These are phyloP conservation scores for Coniochaeta ligniaria DNA, from an alignment of 2,329 filamentous ascomycete species.

Conservation along the genomic window DNA sequence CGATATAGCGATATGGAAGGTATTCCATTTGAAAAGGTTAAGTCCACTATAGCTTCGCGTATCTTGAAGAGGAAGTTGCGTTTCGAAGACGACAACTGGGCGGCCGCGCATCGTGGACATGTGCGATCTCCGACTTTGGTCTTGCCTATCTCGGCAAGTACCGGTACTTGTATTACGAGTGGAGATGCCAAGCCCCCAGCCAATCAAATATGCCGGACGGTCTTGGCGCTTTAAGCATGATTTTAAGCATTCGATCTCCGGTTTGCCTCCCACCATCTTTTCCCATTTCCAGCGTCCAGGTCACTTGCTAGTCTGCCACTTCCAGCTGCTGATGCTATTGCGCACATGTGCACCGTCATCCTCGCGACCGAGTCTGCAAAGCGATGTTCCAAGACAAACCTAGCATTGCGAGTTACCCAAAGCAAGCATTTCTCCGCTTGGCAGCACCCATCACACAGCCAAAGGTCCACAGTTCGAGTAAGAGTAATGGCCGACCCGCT, in stretches of 20 bases:
- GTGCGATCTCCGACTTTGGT: too few species aligned
- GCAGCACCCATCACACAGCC: too few species aligned
- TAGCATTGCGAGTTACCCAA: neutral
- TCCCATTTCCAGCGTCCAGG: neutral
- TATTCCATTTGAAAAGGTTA: neutral
- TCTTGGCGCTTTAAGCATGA: constrained; percentile 1
- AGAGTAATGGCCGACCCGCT: neutral
- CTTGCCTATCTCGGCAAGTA: neutral
- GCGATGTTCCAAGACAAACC: neutral
- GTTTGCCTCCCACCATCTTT: neutral
- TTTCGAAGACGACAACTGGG: neutral
- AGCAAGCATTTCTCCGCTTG: neutral
- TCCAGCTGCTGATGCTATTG: neutral
- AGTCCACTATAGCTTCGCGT: neutral
- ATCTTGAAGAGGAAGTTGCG: neutral
- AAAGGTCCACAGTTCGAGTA: neutral
- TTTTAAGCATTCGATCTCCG: constrained; percentile 1
- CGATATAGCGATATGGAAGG: too few species aligned
- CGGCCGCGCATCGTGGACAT: neutral
- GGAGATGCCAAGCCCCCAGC: neutral
- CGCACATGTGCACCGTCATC: neutral
- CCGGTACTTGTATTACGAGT: neutral
- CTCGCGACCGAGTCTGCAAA: neutral
- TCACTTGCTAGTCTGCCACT: neutral
- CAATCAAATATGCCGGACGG: neutral